phyloP scores from a whole-genome alignment of 306 rosid species.

The Delonix regia region DNA sequence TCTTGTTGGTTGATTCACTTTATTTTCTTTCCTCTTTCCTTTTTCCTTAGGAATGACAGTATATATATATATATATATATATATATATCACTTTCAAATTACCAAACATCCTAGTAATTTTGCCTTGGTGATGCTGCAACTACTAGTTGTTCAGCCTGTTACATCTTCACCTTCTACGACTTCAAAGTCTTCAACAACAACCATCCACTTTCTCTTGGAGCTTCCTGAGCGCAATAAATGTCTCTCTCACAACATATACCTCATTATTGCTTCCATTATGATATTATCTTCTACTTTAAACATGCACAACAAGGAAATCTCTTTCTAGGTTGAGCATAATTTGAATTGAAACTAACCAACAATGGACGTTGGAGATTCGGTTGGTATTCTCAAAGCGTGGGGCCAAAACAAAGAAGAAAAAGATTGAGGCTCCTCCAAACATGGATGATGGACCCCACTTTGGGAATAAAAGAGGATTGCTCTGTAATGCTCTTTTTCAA shows the following conservation, averaged over 20 bases:
- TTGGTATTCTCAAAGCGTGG: constrained; percentile 26
- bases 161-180: constrained; percentile 36
- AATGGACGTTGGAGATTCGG: neutral
- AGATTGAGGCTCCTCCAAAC: constrained; percentile 23
- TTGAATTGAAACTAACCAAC: constrained; percentile 31
- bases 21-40: neutral
- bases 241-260: neutral
- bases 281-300: neutral
- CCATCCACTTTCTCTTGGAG: neutral
- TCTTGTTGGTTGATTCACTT: neutral
- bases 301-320: neutral
- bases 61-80: neutral
- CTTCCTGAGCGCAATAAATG: neutral
- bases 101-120: constrained; percentile 1
- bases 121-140: constrained; percentile 40
- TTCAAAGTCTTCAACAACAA: constrained; percentile 31
- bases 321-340: neutral
- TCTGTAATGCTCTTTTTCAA: constrained; percentile 12
- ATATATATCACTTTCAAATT: neutral
- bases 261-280: neutral
- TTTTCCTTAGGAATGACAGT: too few relatives aligned
- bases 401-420: constrained; percentile 38
- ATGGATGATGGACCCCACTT: constrained; percentile 44
- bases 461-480: constrained; percentile 4
- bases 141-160: constrained; percentile 40